Evolutionary conservation across 495 filamentous ascomycete genomes (phyloP), one percentile per base, ranked within the genome.

Genomic region (Stereocaulon alpinum): DNA sequence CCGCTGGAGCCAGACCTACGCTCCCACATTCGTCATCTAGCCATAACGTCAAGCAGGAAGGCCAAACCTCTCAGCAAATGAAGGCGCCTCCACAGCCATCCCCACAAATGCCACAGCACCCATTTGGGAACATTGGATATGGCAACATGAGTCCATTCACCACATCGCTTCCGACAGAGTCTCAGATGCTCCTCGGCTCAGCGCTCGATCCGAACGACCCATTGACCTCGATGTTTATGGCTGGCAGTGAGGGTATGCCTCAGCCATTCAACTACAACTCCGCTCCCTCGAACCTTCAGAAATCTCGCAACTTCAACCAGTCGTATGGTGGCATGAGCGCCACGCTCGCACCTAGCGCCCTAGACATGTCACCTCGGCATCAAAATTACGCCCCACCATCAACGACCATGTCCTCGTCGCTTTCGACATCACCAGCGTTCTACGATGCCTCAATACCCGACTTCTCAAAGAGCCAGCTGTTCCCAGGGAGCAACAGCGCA

Each of bases 171-270:
- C 77, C 80, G 18, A 64, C 71, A 10, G 76, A 82, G 40, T 59
- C 76, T 27, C 78, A 82, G 60, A 72, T 73, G 63, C 68, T 81
- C 11, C 66, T 81, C 4, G 74, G 74, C 29, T 61, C 69, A 1
- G 66, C 69, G 0, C 66, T 80, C 37, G 74, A 75, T 61, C 67
- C 71, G 6, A 69, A 66, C 27, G 75, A 80, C 58, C 70, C 71
- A 5, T 58, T 72, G 53, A 73, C 71, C 12, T 51, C 67, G 47
- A 69, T 73, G 50, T 63, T 79, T 56, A 80, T 79, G 76, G 63
- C 63, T 62, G 74, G 73, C 1, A 70, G 67, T 56, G 70, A 73
- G 17, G 55, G 58, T 15, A 41, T 67, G 6, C 62, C 66, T 40
- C 66, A 66, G 44, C 64, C 68, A 12, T 73, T 64, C 63, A 71